These are phyloP conservation scores for Zanthoxylum bungeanum DNA, from an alignment of 345 rosid species.

Conservation along the genomic window DNA sequence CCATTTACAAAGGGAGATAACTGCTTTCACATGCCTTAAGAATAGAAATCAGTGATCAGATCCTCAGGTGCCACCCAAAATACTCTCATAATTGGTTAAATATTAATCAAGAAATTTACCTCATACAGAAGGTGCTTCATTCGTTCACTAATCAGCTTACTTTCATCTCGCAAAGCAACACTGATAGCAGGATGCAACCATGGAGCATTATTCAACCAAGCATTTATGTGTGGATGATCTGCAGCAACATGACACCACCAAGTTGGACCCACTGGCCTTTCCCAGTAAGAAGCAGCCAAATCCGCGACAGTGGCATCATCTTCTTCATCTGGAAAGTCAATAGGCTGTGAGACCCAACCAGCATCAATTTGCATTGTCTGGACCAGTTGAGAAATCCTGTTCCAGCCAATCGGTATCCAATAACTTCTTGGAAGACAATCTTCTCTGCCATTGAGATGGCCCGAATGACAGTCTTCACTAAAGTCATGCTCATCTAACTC, in stretches of 20 bases:
- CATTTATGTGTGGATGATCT: constrained; percentile 33
- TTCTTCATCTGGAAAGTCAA: constrained; percentile 26
- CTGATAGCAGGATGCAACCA: constrained; percentile 68
- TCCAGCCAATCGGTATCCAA: constrained; percentile 66
- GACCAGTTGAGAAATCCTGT: constrained; percentile 46
- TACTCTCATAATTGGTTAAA: not conserved
- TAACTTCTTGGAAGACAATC: constrained; percentile 22
- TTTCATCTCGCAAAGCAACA: constrained; percentile 48
- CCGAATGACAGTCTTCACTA: constrained; percentile 5
- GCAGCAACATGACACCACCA: constrained; percentile 72
- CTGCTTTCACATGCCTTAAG: not conserved
- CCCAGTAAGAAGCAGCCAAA: constrained; percentile 57
- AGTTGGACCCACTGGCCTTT: constrained; percentile 52
- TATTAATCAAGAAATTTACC: constrained; percentile 27
- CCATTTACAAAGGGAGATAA: not conserved
- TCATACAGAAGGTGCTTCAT: constrained; percentile 67
- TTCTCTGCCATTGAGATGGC: constrained; percentile 11
- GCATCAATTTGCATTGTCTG: constrained; percentile 40
- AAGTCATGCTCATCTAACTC: not conserved
- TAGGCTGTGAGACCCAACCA: constrained; percentile 29
- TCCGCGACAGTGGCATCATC: constrained; percentile 50
- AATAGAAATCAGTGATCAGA: not conserved
- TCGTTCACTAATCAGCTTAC: constrained; percentile 55
- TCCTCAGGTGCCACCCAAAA: not conserved
- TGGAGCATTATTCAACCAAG: constrained; percentile 47